These are phyloP conservation scores for Auxenochlorella pyrenoidosa DNA, from an alignment of 139 green algal species.

Conservation along the genomic window DNA sequence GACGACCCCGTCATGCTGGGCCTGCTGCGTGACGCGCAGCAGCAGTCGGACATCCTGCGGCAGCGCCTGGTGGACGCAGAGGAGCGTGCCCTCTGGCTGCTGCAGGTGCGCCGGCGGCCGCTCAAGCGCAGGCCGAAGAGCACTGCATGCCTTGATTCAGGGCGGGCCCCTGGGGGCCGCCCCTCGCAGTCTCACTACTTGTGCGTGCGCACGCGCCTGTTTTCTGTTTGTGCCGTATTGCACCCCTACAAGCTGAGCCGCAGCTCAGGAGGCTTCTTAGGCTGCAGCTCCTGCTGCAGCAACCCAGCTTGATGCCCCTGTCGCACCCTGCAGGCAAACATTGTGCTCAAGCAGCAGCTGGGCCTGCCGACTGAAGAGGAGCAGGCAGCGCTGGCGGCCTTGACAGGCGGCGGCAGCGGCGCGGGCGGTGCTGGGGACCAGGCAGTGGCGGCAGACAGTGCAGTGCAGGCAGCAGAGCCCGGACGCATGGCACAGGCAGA, in stretches of 20 bases:
- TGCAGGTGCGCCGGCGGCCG: not conserved
- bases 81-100: not conserved
- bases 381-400: conserved; percentile 23
- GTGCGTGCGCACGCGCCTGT: too few species aligned
- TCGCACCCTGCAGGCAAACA: not conserved
- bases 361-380: conserved; percentile 20
- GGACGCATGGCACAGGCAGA: not conserved
- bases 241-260: too few species aligned
- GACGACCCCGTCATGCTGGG: too few species aligned
- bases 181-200: not conserved
- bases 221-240: too few species aligned
- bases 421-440: not conserved
- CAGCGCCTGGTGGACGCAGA: not conserved
- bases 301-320: too few species aligned
- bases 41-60: conserved; percentile 18
- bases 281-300: too few species aligned
- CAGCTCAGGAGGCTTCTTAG: too few species aligned
- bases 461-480: not conserved
- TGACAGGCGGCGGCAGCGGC: not conserved
- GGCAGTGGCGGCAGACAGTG: not conserved
- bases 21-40: too few species aligned
- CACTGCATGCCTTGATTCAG: too few species aligned
- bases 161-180: too few species aligned
- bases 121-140: too few species aligned
- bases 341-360: conserved; percentile 22